phyloP scores from a whole-genome alignment of 2,329 filamentous ascomycete species.

The Colletotrichum sojae region DNA sequence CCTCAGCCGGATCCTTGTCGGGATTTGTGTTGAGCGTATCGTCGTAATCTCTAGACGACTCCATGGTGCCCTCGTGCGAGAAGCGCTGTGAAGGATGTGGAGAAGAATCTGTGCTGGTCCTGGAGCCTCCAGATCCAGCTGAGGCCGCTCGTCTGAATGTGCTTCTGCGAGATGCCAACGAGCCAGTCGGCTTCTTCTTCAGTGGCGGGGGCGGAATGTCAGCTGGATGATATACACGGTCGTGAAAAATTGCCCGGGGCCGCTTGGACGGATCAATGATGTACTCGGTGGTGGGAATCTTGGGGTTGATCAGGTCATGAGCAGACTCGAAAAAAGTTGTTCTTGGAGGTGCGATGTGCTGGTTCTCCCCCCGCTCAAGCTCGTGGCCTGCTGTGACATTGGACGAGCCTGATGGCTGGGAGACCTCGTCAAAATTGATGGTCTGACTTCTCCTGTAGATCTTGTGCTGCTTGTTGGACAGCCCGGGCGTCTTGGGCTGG shows the following conservation, averaged over 20 bases:
- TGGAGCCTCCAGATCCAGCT: conserved; percentile 33
- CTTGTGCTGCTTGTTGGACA: conserved; percentile 73
- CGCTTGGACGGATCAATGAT: conserved; percentile 86
- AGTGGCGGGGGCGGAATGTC: conserved; percentile 89
- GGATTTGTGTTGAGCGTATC: conserved; percentile 64
- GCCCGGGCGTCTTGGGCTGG: conserved; percentile 58
- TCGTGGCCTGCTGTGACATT: conserved; percentile 67
- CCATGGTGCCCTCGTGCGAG: conserved; percentile 58
- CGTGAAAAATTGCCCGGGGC: conserved; percentile 94
- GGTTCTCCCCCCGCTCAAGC: conserved; percentile 58
- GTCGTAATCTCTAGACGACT: conserved; percentile 66
- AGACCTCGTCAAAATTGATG: conserved; percentile 62
- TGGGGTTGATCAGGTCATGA: conserved; percentile 91
- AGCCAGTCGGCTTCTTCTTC: conserved; percentile 64
- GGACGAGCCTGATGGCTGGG: conserved; percentile 50
- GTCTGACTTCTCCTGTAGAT: conserved; percentile 87
- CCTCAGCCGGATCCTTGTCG: conserved; percentile 54
- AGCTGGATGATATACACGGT: conserved; percentile 92
- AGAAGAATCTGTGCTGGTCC: conserved; percentile 43
- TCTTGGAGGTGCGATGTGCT: conserved; percentile 80
- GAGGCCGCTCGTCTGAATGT: conserved; percentile 44
- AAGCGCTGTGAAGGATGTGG: conserved; percentile 47
- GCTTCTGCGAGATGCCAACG: conserved; percentile 51
- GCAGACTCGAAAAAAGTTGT: conserved; percentile 97
- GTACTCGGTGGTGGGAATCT: conserved; percentile 84